These are phyloP conservation scores for Schwanniomyces pseudopolymorphus DNA, from an alignment of 805 yeast species.

Conservation along the genomic window DNA sequence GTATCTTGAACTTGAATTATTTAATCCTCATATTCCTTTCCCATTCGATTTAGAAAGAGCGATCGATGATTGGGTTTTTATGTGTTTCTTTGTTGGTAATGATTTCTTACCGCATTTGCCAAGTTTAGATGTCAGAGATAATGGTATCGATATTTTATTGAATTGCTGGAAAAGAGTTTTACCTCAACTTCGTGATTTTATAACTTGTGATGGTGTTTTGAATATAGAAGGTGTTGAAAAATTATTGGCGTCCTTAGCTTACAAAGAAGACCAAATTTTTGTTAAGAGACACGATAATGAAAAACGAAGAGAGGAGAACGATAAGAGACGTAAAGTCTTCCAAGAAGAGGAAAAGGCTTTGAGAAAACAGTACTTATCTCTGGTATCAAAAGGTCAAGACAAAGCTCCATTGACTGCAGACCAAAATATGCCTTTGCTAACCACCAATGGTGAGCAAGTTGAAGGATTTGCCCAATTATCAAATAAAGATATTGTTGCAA, in stretches of 20 bases:
- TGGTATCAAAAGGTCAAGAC: slow-evolving; percentile 70
- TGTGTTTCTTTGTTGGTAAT: slow-evolving; percentile 98
- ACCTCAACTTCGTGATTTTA: slow-evolving; percentile 67
- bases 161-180: slow-evolving; percentile 78
- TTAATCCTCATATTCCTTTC: slow-evolving; percentile 66
- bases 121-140: slow-evolving; percentile 89
- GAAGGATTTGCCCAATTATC: slow-evolving; percentile 62
- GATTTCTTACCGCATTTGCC: slow-evolving; percentile 98
- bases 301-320: slow-evolving; percentile 61
- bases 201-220: slow-evolving; percentile 87
- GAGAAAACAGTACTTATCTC: slow-evolving; percentile 45
- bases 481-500: slow-evolving; percentile 68
- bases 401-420: slow-evolving; percentile 71
- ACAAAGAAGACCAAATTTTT: slow-evolving; percentile 78
- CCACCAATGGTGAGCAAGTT: slow-evolving; percentile 70
- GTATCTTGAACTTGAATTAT: slow-evolving; percentile 79
- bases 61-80: slow-evolving; percentile 97
- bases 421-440: slow-evolving; percentile 72
- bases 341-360: slow-evolving; percentile 46
- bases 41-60: slow-evolving; percentile 91
- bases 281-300: slow-evolving; percentile 68
- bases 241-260: slow-evolving; percentile 61
- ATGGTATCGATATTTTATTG: slow-evolving; percentile 81
- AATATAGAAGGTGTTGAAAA: slow-evolving; percentile 75
- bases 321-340: slow-evolving; percentile 54